phyloP scores from a whole-genome alignment of 306 rosid species.

The Purshia tridentata region DNA sequence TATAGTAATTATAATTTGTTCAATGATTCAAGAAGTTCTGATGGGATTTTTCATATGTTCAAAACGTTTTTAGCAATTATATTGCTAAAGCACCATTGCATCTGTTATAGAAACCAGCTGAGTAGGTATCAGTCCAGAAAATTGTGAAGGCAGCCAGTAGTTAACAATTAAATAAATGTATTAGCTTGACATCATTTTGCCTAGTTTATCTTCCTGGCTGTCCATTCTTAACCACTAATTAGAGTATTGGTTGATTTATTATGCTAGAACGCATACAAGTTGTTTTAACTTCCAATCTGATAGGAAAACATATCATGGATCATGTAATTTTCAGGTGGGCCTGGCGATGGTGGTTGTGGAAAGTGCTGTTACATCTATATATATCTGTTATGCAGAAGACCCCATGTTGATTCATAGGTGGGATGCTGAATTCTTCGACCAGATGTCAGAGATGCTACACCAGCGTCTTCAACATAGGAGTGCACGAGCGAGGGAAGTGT shows the following conservation, averaged over 20 bases:
- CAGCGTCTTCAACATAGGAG: constrained; percentile 91
- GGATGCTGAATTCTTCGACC: constrained; percentile 91
- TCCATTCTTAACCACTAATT: neutral
- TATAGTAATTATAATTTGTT: neutral
- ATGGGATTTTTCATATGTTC: neutral
- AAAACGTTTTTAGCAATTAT: neutral
- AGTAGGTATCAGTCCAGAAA: neutral
- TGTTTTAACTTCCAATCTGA: neutral
- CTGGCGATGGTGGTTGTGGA: constrained; percentile 96
- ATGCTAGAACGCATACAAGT: neutral
- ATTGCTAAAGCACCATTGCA: neutral
- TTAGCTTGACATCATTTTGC: neutral
- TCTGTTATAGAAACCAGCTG: neutral
- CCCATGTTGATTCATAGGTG: constrained; percentile 86
- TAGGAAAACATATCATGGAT: neutral
- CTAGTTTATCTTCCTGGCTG: neutral
- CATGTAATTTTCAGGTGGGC: constrained; percentile 67
- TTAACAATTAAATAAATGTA: neutral
- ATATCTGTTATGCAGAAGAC: constrained; percentile 96
- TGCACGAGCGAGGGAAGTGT: constrained; percentile 67
- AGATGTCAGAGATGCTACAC: constrained; percentile 89
- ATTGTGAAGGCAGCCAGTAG: neutral
- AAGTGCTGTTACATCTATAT: constrained; percentile 94
- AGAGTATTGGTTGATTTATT: neutral
- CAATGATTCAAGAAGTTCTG: neutral